Percentiles rank a stretch among this genome's conserved stretches.
Conservation (phyloP, 2,329 filamentous ascomycete species). For the Pseudogymnoascus sp. region DNA sequence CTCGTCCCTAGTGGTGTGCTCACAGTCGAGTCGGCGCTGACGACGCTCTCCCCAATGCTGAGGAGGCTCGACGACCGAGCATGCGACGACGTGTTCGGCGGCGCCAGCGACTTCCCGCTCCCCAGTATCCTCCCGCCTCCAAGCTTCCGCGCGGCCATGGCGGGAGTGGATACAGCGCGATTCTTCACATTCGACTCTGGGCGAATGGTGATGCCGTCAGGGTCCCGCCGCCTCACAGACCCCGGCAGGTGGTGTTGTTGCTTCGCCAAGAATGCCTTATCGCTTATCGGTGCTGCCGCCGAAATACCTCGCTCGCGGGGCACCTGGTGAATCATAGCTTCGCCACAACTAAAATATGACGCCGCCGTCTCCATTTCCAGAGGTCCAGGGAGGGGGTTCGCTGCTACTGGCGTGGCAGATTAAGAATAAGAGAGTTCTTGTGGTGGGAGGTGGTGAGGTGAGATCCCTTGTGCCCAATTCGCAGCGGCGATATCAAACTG, state of each 20-base stretch:
- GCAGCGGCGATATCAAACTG: not conserved
- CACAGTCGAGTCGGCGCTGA: conserved; percentile 66
- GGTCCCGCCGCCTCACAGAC: conserved; percentile 3
- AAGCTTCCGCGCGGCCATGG: conserved; percentile 77
- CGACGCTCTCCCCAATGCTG: conserved; percentile 60
- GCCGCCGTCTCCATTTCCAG: conserved; percentile 49
- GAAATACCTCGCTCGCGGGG: not conserved
- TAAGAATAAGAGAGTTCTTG: conserved; percentile 78
- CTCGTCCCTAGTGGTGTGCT: conserved; percentile 46
- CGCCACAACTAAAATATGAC: not conserved
- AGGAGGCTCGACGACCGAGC: conserved; percentile 34
- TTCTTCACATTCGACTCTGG: conserved; percentile 7
- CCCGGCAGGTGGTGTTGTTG: not conserved
- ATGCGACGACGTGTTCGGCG: conserved; percentile 43
- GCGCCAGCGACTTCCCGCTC: conserved; percentile 73
- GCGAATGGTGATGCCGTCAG: conserved; percentile 6
- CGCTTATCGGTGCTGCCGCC: not conserved
- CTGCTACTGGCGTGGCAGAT: conserved; percentile 95
- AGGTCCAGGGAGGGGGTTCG: conserved; percentile 83
- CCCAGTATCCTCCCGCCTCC: conserved; percentile 89
- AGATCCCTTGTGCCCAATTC: conserved; percentile 22
- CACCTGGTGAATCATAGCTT: not conserved
- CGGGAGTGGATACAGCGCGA: conserved; percentile 18
- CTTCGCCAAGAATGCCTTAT: not conserved
- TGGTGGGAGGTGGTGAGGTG: conserved; percentile 93